Conservation (phyloP, 179 eudicot species). For the Nepenthes alata region DNA sequence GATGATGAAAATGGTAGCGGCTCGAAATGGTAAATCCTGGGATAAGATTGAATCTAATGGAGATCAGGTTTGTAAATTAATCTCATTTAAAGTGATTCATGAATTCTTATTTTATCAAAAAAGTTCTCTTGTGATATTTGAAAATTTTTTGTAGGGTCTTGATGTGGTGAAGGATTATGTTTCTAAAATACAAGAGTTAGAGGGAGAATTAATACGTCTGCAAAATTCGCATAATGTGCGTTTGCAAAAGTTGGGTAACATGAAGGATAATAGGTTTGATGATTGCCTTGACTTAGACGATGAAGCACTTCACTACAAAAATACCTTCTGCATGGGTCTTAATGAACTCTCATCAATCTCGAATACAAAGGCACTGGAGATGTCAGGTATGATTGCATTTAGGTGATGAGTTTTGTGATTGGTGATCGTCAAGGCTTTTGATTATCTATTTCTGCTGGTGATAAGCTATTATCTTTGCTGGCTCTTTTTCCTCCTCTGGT, state of each 20-base stretch:
- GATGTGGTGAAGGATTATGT: conserved; percentile 58
- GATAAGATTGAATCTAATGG: conserved; percentile 55
- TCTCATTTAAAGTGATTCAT: not conserved
- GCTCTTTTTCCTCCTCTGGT: not conserved
- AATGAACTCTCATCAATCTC: conserved; percentile 30
- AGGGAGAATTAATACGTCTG: conserved; percentile 50
- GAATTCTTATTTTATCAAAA: not conserved
- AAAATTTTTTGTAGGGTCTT: conserved; percentile 34
- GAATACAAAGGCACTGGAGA: conserved; percentile 28
- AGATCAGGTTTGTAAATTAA: conserved; percentile 33
- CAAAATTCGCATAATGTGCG: conserved; percentile 30
- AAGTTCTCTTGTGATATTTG: not conserved
- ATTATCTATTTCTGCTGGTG: too few species aligned
- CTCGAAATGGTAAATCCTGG: conserved; percentile 66
- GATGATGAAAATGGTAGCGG: conserved; percentile 70
- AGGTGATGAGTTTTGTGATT: too few species aligned
- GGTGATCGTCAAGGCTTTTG: too few species aligned
- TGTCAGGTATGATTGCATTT: conserved; percentile 30
- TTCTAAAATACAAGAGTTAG: conserved; percentile 70
- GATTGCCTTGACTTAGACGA: conserved; percentile 51
- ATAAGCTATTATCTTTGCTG: not conserved
- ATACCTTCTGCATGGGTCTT: conserved; percentile 13
- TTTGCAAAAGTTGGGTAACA: conserved; percentile 25
- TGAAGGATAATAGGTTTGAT: conserved; percentile 25
- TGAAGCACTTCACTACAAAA: conserved; percentile 42